Evolutionary conservation across 306 rosid genomes (phyloP).

Genomic region (Glycyrrhiza uralensis): DNA sequence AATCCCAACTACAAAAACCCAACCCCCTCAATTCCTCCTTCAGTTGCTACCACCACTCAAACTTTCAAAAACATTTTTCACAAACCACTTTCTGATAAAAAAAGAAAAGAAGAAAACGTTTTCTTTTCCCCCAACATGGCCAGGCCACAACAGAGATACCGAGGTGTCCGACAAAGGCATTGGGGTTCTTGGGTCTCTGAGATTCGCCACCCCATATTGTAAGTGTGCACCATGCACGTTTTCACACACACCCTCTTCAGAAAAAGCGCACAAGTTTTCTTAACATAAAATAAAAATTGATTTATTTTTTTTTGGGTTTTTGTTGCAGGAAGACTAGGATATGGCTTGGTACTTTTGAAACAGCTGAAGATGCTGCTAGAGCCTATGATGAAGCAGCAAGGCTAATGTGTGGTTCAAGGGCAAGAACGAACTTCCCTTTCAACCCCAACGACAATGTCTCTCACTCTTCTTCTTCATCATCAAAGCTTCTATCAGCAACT

Average conservation of each 20-base stretch:
- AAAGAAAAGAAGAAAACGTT: neutral
- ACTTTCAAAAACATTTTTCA: constrained; percentile 39
- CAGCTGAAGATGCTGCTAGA: constrained; percentile 76
- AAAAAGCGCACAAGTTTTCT: neutral
- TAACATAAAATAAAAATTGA: no score
- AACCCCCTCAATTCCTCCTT: constrained; percentile 5
- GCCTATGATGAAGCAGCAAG: constrained; percentile 83
- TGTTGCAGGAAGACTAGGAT: constrained; percentile 74
- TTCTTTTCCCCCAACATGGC: constrained; percentile 42
- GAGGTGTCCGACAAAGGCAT: constrained; percentile 81
- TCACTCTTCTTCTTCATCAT: constrained; percentile 43
- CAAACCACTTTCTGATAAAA: constrained; percentile 22
- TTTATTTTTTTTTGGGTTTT: neutral
- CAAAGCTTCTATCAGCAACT: constrained; percentile 65
- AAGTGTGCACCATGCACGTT: no score
- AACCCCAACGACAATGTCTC: constrained; percentile 53
- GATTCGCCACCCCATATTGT: constrained; percentile 77
- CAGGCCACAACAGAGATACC: constrained; percentile 67
- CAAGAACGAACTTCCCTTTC: constrained; percentile 64
- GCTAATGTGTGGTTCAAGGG: constrained; percentile 67
- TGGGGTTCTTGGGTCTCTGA: constrained; percentile 93
- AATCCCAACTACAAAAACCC: constrained; percentile 54
- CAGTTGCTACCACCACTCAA: neutral
- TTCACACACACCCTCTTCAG: neutral
- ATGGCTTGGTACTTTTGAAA: constrained; percentile 84